Conservation (phyloP, 805 yeast genomes). For the Hemisphaericaspora nanyangensis region DNA sequence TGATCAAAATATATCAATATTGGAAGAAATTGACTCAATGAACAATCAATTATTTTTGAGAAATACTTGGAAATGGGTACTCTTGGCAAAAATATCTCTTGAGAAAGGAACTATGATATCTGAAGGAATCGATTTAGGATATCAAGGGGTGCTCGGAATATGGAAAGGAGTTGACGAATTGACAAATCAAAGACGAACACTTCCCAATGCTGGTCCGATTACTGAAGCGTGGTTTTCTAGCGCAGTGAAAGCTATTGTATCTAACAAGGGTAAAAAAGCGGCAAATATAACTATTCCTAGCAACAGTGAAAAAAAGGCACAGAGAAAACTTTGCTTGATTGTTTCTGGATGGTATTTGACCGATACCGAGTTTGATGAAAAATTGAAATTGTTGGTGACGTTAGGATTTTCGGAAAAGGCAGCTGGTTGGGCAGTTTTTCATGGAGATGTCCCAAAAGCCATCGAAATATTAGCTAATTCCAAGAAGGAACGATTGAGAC, state of each 20-base stretch:
- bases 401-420: slow-evolving; percentile 77
- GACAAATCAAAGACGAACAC: slow-evolving; percentile 41
- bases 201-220: slow-evolving; percentile 14
- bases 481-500: slow-evolving; percentile 60
- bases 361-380: slow-evolving; percentile 67
- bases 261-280: slow-evolving; percentile 45
- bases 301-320: slow-evolving; percentile 51
- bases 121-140: slow-evolving; percentile 74
- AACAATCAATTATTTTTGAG: slow-evolving; percentile 52
- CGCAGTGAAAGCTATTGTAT: slow-evolving; percentile 51
- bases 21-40: slow-evolving; percentile 48
- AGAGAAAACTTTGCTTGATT: slow-evolving; percentile 73
- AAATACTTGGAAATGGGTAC: slow-evolving; percentile 91
- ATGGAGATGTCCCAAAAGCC: slow-evolving; percentile 80
- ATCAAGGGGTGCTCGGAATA: slow-evolving; percentile 82
- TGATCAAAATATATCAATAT: slow-evolving; percentile 54
- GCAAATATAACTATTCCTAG: slow-evolving; percentile 44
- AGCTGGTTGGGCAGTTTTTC: slow-evolving; percentile 97
- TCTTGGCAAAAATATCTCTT: slow-evolving; percentile 62
- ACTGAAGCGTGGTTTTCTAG: slow-evolving; percentile 41
- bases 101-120: slow-evolving; percentile 64
- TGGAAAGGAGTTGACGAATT: slow-evolving; percentile 72
- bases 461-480: slow-evolving; percentile 76
- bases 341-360: slow-evolving; percentile 91
- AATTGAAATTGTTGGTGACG: slow-evolving; percentile 52